Evolutionary conservation across 805 yeast species (phyloP).

Genomic region (Metschnikowia kofuensis): DNA sequence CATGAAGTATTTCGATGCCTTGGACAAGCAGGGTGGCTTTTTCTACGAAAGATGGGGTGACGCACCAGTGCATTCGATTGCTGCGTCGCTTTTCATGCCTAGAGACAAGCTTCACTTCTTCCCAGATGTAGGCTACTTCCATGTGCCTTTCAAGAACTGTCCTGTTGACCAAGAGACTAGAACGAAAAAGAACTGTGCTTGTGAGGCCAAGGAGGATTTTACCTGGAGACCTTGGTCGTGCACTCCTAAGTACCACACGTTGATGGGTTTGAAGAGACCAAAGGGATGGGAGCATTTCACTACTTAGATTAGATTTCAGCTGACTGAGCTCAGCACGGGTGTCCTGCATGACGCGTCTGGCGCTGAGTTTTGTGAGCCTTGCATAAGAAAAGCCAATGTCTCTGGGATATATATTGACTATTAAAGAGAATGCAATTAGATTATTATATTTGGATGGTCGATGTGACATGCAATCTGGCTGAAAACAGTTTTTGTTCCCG

Average conservation of each 20-base stretch:
- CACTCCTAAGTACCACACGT: conserved; percentile 58
- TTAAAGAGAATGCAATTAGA: not conserved
- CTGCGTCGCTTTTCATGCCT: conserved; percentile 74
- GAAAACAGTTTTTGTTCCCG: not conserved
- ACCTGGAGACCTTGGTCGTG: conserved; percentile 77
- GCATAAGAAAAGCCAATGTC: not conserved
- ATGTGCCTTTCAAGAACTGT: conserved; percentile 78
- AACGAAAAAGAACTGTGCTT: conserved; percentile 60
- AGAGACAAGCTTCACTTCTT: conserved; percentile 72
- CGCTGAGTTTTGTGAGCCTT: not conserved
- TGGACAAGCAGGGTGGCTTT: conserved; percentile 86
- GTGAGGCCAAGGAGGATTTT: conserved; percentile 71
- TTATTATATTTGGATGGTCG: not conserved
- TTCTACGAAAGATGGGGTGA: conserved; percentile 95
- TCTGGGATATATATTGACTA: not conserved
- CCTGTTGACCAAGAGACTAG: conserved; percentile 67
- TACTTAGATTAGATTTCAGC: not conserved
- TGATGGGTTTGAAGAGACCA: conserved; percentile 57
- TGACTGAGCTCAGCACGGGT: not conserved
- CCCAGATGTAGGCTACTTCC: conserved; percentile 81
- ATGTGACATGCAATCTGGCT: not conserved
- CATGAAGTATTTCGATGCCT: conserved; percentile 61
- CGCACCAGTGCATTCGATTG: conserved; percentile 89
- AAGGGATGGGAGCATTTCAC: conserved; percentile 63
- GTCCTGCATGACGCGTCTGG: not conserved